These are phyloP conservation scores for Schwanniomyces sp. DNA, from an alignment of 805 yeast species.

Conservation along the genomic window DNA sequence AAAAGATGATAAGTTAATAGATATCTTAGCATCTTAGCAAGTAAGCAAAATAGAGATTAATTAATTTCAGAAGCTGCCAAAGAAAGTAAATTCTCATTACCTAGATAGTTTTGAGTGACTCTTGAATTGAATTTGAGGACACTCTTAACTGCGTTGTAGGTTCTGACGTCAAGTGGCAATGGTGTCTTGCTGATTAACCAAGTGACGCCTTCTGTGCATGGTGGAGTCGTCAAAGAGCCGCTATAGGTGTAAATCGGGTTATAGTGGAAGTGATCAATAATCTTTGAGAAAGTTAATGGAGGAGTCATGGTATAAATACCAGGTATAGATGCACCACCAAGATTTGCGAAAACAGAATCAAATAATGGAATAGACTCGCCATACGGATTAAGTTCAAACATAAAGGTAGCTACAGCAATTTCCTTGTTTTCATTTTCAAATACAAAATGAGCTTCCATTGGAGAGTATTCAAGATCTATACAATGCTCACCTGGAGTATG, in stretches of 20 bases:
- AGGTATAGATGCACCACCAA: neutral
- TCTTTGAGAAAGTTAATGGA: neutral
- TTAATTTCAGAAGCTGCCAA: neutral
- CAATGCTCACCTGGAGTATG: neutral
- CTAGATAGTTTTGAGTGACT: neutral
- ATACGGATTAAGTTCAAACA: neutral
- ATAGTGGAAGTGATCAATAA: neutral
- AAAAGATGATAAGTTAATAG: no score
- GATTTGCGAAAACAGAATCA: neutral
- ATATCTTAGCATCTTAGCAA: no score
- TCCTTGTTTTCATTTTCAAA: neutral
- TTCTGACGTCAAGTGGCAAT: neutral
- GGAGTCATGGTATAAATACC: neutral
- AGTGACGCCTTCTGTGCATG: neutral
- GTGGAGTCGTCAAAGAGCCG: neutral
- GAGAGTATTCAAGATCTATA: no score
- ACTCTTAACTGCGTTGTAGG: neutral
- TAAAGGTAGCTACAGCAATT: neutral
- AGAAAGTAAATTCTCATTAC: neutral
- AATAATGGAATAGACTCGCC: neutral
- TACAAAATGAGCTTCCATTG: neutral
- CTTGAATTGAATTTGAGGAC: neutral
- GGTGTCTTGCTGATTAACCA: neutral
- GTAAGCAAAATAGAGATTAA: neutral
- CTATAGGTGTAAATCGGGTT: neutral